A percentile compares a stretch with the other conserved stretches of the same genome.
Evolutionary conservation across 2,329 filamentous ascomycete species (phyloP).

Genomic region (Leptodontidium sp.): DNA sequence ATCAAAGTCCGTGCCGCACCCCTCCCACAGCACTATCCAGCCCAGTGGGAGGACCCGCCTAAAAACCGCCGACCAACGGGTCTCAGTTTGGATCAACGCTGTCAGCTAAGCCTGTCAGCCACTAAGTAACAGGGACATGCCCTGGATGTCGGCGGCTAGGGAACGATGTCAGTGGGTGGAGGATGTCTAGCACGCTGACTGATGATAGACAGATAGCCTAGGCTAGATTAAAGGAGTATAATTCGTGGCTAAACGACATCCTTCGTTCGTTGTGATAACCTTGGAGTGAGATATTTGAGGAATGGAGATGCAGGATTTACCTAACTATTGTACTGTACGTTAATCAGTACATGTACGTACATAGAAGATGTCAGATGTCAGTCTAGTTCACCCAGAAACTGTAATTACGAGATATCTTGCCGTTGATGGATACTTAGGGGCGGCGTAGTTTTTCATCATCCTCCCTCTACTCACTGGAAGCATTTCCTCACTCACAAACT

Average conservation of each 20-base stretch:
- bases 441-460: too few relatives aligned
- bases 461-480: too few relatives aligned
- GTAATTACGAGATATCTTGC: too few relatives aligned
- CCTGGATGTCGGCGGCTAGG: slow-evolving; percentile 4
- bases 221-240: neutral
- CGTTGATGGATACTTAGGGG: too few relatives aligned
- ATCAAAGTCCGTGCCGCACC: slow-evolving; percentile 4
- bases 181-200: neutral
- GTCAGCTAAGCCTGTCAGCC: neutral
- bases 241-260: slow-evolving; percentile 4
- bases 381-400: too few relatives aligned
- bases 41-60: neutral
- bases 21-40: neutral
- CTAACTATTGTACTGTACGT: neutral
- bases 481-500: too few relatives aligned
- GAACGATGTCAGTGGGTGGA: too few relatives aligned
- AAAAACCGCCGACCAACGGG: neutral
- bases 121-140: neutral
- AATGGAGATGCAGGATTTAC: neutral
- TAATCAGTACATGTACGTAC: too few relatives aligned
- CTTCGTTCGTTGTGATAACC: neutral
- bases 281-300: too few relatives aligned
- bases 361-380: too few relatives aligned
- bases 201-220: too few relatives aligned
- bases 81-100: neutral